Evolutionary conservation across 164 flowering plant genomes (phyloP), one percentile per base, ranked within the genome.

Genomic region (Warburgia ugandensis): DNA sequence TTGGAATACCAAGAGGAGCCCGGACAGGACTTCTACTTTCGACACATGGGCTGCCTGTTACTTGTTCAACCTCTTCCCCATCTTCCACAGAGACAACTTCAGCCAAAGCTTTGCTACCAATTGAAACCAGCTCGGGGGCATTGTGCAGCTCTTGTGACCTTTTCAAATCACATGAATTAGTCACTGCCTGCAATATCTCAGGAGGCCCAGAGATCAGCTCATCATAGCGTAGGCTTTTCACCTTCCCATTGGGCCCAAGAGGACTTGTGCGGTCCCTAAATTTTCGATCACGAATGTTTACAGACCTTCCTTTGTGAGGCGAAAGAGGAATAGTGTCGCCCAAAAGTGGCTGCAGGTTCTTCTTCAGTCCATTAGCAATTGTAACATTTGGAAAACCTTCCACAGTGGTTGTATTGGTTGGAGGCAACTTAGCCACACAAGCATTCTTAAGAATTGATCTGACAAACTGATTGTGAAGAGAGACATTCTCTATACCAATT

Each of bases 31-130:
- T 85, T 69, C 81, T 72, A 57, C 96, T 87, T 56, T 81, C 80
- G 59, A 85, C 67, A 31, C 78, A 58, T 1, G 84, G 89, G 67
- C 86, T 84, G 36, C 66, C 81, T 1, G 74, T 64, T 47, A 59
- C 32, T 62, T 87, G 96, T 54, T 91, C 96, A 33, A 85, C 92
- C 68, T 89, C 97, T 69, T 89, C 97, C 23, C 97, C 95, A 33
- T 83, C 90, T 70, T 89, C 97, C 20, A 79, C 91, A 12, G 97
- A 81, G 5, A 54, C 68, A 42, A 80, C 79, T 65, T 85, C 91
- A 42, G 46, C 66, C 2, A 73, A 81, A 23, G 86, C 89, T 45
- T 77, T 71, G 65, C 96, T 84, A 27, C 79, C 77, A 14, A 75
- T 78, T 49, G 91, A 82, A 65, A 67, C 47, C 66, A 84, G 47